Evolutionary conservation across 1,284 basidiomycete species (phyloP).

Genomic region (Porphyrellus sp.): DNA sequence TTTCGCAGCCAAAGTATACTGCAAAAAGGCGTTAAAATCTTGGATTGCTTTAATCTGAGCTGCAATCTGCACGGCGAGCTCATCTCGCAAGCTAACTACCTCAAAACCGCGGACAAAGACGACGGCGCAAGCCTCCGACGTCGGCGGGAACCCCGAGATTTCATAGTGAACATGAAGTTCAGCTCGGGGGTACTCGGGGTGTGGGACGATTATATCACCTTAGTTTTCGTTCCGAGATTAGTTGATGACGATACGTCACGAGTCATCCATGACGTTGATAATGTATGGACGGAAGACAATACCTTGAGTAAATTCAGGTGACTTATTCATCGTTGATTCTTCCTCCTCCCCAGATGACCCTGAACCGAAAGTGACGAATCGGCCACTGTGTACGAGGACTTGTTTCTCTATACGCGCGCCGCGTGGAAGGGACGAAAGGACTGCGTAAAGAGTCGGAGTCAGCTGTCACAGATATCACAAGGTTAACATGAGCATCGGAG

Average conservation of each 20-base stretch:
- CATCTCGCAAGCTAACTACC: not conserved
- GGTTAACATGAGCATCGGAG: not conserved
- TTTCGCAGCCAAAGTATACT: constrained; percentile 26
- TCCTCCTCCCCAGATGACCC: constrained; percentile 35
- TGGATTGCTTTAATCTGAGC: constrained; percentile 28
- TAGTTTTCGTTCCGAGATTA: constrained; percentile 10
- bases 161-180: constrained; percentile 43
- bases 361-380: constrained; percentile 40
- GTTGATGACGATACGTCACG: not conserved
- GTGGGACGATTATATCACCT: constrained; percentile 16
- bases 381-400: constrained; percentile 63
- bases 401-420: constrained; percentile 74
- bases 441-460: constrained; percentile 61
- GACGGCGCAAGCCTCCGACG: constrained; percentile 40
- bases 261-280: not conserved
- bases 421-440: constrained; percentile 73
- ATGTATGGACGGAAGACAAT: not conserved
- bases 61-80: constrained; percentile 11
- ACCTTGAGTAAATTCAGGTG: constrained; percentile 45
- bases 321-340: constrained; percentile 30
- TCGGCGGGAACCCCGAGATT: constrained; percentile 42
- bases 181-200: constrained; percentile 13
- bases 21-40: constrained; percentile 19
- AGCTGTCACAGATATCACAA: constrained; percentile 8
- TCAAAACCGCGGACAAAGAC: constrained; percentile 43